Conservation (phyloP, 148 eudicot species). For the Diospyros lotus region DNA sequence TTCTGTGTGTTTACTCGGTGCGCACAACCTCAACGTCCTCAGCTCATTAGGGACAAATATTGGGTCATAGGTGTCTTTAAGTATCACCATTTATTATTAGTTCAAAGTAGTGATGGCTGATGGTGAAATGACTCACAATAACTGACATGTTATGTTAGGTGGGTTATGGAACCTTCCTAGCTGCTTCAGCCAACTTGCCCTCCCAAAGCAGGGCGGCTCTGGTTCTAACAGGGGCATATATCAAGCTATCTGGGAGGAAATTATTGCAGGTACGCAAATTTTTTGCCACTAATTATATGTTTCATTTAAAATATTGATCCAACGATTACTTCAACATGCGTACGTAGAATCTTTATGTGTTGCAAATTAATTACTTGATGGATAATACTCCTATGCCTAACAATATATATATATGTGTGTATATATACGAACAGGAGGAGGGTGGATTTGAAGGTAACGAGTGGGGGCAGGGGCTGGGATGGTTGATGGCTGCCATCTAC, state of each 20-base stretch:
- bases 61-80: no score
- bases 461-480: slow-evolving; percentile 47
- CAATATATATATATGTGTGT: background rate
- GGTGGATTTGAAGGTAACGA: slow-evolving; percentile 21
- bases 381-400: no score
- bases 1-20: background rate
- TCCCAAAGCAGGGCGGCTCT: slow-evolving; percentile 23
- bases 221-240: slow-evolving; percentile 20
- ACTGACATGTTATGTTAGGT: slow-evolving; percentile 14
- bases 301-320: no score
- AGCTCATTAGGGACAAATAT: no score
- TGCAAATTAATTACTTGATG: no score
- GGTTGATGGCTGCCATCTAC: slow-evolving; percentile 62
- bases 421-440: slow-evolving; percentile 19
- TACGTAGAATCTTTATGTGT: no score
- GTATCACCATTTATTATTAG: no score
- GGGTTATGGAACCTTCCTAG: slow-evolving; percentile 38
- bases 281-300: no score
- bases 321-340: no score
- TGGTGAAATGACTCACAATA: no score
- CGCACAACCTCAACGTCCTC: background rate
- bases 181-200: slow-evolving; percentile 38
- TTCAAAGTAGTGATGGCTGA: no score
- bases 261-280: slow-evolving; percentile 23
- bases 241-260: slow-evolving; percentile 30